Conservation (phyloP, 495 filamentous ascomycete genomes). For the Bombardia bombarda region DNA sequence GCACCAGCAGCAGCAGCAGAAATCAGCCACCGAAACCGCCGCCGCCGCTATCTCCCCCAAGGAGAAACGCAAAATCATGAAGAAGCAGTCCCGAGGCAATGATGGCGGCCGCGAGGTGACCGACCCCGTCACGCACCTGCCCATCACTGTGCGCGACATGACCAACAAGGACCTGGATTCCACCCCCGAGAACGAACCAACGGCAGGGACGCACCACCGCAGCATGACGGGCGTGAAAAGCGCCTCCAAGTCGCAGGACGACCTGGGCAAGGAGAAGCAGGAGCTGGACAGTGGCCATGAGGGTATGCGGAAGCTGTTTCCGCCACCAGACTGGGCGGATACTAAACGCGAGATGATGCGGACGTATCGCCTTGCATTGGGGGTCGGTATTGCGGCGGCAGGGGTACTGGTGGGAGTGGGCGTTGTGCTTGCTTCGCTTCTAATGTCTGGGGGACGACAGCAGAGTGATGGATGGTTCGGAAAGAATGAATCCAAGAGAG, state of each 20-base stretch:
- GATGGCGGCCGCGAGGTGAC: conserved; percentile 56
- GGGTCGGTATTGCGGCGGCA: conserved; percentile 2
- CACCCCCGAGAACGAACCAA: conserved; percentile 46
- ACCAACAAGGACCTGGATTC: conserved; percentile 49
- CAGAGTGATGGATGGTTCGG: not conserved
- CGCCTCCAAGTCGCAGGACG: conserved; percentile 35
- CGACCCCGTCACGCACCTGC: conserved; percentile 63
- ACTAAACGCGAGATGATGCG: conserved; percentile 38
- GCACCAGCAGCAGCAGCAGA: conserved; percentile 14
- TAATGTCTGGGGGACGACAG: not conserved
- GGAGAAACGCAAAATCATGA: conserved; percentile 51
- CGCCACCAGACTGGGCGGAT: conserved; percentile 49
- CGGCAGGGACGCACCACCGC: conserved; percentile 30
- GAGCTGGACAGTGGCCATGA: conserved; percentile 39
- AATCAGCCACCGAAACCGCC: conserved; percentile 46
- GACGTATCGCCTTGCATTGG: conserved; percentile 34
- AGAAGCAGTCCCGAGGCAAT: conserved; percentile 41
- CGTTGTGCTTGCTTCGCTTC: not conserved
- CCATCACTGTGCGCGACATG: conserved; percentile 55
- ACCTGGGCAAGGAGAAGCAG: conserved; percentile 38
- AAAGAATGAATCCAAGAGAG: not conserved
- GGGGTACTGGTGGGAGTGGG: not conserved
- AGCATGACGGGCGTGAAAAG: conserved; percentile 40
- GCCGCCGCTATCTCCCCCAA: conserved; percentile 42
- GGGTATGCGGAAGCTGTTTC: conserved; percentile 51